Evolutionary conservation across 768 basidiomycete genomes (phyloP), one percentile per base, ranked within the genome.

Genomic region (Rhizopogon vulgaris): DNA sequence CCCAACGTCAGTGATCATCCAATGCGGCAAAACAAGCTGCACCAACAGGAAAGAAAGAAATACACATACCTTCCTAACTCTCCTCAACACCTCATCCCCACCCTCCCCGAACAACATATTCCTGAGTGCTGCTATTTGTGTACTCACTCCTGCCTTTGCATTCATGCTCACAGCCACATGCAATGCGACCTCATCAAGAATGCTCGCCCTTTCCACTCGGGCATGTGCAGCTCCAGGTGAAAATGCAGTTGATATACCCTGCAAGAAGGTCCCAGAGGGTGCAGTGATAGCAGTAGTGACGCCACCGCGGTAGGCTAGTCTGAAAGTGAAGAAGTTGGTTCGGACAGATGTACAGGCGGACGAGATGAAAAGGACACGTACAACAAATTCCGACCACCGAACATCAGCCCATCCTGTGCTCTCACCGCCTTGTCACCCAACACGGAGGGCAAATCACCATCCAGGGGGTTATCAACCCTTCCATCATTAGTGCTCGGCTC

Each of bases 401-500:
- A 90, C 42, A 78, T 68, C n/a, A 88, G 72, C 0, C 89, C 87
- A 64, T 92, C 90, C 0, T 74, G 78, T n/a, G 85, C 89, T 34
- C 78, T 77, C 8, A 82, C 68, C n/a, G 89, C 58, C 0, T 72
- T 69, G n/a, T 73, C 66, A 5, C 80, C 84, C 6, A 83, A 43
- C 27, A 87, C 66, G 25, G 62, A 59, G 3, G 84, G 83, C 22
- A 63, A 56, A 38, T 68, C 64, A n/a, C 54, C 56, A 30, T 71
- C 62, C 60, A 84, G 63, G 27, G 85, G 78, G 54, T 86, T 85
- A 47, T 72, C 74, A 9, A 81, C 73, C 1, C 58, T 52, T 3
- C 90, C 91, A 62, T 93, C 88, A 38, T 72, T 78, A 0, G 90
- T 92, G 2, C 82, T 82, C 10, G 75, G 67, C 64, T 93, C 92